These are phyloP conservation scores for Backusella parvicylindrica DNA, from an alignment of 192 early-diverging fungal genomes.

Conservation along the genomic window DNA sequence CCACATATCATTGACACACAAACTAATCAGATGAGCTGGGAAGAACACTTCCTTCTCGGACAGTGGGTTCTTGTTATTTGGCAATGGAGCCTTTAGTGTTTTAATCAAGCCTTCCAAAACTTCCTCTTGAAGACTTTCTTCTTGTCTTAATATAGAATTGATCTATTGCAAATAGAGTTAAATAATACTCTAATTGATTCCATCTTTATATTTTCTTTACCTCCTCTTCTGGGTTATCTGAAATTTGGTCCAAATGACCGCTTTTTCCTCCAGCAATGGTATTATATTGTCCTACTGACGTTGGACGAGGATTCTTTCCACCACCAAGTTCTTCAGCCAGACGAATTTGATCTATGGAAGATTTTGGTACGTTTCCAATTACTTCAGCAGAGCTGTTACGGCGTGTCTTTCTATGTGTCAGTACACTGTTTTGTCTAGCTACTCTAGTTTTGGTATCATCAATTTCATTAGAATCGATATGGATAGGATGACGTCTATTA, in stretches of 20 bases:
- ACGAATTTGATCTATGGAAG: slow-evolving; percentile 24
- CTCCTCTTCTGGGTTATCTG: slow-evolving; percentile 38
- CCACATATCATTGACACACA: slow-evolving; percentile 80
- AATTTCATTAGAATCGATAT: not conserved
- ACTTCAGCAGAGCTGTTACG: slow-evolving; percentile 44
- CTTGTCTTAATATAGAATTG: slow-evolving; percentile 54
- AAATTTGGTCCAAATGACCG: slow-evolving; percentile 8
- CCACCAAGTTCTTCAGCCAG: slow-evolving; percentile 12
- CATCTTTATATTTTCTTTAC: not conserved
- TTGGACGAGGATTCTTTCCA: slow-evolving; percentile 26
- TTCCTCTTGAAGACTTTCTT: slow-evolving; percentile 64
- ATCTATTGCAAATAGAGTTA: slow-evolving; percentile 20
- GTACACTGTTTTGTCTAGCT: not conserved
- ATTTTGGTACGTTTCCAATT: slow-evolving; percentile 16
- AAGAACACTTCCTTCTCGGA: slow-evolving; percentile 85
- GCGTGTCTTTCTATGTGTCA: slow-evolving; percentile 26
- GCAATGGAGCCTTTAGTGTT: slow-evolving; percentile 84
- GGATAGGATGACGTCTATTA: not conserved
- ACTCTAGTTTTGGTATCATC: not conserved
- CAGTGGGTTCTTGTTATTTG: slow-evolving; percentile 67
- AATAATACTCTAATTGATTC: not conserved
- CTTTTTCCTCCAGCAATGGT: slow-evolving; percentile 18
- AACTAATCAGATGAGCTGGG: slow-evolving; percentile 92
- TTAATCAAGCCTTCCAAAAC: slow-evolving; percentile 85
- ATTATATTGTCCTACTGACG: slow-evolving; percentile 21